A percentile compares a stretch with the other conserved stretches of the same genome.
phyloP scores from a whole-genome alignment of 2,329 filamentous ascomycete species.

The Hymenoscyphus scutula region DNA sequence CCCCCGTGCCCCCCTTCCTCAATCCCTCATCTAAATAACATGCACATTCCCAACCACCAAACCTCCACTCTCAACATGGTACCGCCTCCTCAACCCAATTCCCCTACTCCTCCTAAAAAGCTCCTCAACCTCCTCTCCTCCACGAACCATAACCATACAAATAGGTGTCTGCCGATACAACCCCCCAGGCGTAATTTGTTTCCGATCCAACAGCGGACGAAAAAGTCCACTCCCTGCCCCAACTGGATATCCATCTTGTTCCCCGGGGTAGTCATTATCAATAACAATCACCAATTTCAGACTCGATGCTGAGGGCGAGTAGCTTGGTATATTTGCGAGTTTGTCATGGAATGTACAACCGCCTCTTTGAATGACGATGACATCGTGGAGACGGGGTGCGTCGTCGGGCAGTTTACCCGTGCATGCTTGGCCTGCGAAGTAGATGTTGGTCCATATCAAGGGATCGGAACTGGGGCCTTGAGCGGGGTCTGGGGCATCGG shows the following conservation, averaged over 20 bases:
- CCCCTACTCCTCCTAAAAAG: slow-evolving; percentile 61
- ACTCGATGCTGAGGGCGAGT: slow-evolving; percentile 56
- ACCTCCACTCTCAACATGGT: slow-evolving; percentile 78
- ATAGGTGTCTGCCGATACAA: slow-evolving; percentile 57
- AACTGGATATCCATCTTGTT: slow-evolving; percentile 37
- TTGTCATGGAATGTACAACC: slow-evolving; percentile 84
- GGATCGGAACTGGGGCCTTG: slow-evolving; percentile 34
- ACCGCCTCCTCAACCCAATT: slow-evolving; percentile 74
- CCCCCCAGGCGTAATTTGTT: slow-evolving; percentile 50
- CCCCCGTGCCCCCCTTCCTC: too few species aligned
- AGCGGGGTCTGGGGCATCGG: slow-evolving; percentile 38
- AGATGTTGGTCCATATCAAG: slow-evolving; percentile 69
- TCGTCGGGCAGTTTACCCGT: slow-evolving; percentile 48
- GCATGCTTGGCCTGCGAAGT: slow-evolving; percentile 69
- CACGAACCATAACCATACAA: slow-evolving; percentile 79
- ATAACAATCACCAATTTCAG: slow-evolving; percentile 83
- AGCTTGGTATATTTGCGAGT: slow-evolving; percentile 78
- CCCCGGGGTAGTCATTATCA: slow-evolving; percentile 32
- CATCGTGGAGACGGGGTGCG: slow-evolving; percentile 58
- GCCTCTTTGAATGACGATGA: slow-evolving; percentile 80
- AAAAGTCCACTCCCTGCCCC: slow-evolving; percentile 34
- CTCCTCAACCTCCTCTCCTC: slow-evolving; percentile 63
- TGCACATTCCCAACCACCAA: slow-evolving; percentile 75
- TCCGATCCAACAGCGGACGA: slow-evolving; percentile 72
- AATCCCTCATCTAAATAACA: slow-evolving; percentile 42